A percentile compares a stretch with the other conserved stretches of the same genome.
Conservation (phyloP, 495 filamentous ascomycete genomes). For the Rostrohypoxylon terebratum region DNA sequence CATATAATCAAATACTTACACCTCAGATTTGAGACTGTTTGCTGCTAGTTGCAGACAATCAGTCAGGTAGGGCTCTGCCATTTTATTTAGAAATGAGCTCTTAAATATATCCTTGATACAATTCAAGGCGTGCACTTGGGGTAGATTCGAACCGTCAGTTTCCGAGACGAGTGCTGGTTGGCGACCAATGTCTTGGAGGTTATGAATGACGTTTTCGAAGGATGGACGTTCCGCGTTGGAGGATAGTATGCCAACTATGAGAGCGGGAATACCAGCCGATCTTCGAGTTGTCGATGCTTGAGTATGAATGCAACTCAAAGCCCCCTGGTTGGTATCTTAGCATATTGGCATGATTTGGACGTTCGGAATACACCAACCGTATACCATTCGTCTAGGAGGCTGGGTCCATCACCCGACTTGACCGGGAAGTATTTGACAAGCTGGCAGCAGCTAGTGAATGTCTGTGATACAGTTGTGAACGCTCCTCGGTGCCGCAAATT, state of each 20-base stretch:
- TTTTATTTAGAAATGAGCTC: conserved; percentile 73
- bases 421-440: conserved; percentile 59
- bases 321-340: conserved; percentile 59
- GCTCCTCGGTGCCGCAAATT: conserved; percentile 90
- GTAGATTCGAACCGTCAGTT: conserved; percentile 74
- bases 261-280: conserved; percentile 89
- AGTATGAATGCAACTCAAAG: conserved; percentile 71
- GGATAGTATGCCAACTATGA: conserved; percentile 80
- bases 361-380: conserved; percentile 60
- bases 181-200: conserved; percentile 66
- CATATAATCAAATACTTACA: conserved; percentile 59
- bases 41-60: conserved; percentile 79
- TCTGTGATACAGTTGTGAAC: conserved; percentile 91
- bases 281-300: conserved; percentile 86
- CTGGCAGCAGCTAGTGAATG: conserved; percentile 82
- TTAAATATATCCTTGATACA: conserved; percentile 89
- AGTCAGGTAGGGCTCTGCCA: conserved; percentile 76
- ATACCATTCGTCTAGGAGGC: conserved; percentile 72
- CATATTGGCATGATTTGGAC: background rate
- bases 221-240: conserved; percentile 63
- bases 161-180: conserved; percentile 60
- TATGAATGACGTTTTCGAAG: conserved; percentile 64
- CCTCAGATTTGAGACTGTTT: conserved; percentile 71
- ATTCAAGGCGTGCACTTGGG: conserved; percentile 95
- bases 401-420: conserved; percentile 47